Percentiles rank a stretch among this genome's conserved stretches.
Evolutionary conservation across 192 early-diverging fungal species (phyloP).

Genomic region (Coemansia sp.): DNA sequence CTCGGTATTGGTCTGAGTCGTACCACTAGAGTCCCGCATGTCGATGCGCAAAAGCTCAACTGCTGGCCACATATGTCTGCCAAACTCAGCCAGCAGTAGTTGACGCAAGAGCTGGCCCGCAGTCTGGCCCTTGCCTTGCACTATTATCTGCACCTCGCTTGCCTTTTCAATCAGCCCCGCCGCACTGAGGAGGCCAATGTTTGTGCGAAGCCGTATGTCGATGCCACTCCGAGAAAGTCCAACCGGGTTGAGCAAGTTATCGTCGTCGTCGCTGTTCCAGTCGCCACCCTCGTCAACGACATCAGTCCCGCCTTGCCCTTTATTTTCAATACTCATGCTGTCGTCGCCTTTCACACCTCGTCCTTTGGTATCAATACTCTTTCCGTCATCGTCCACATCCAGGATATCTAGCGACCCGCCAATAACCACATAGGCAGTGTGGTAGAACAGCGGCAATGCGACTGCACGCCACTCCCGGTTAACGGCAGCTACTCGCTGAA

Average conservation of each 20-base stretch:
- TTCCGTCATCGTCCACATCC: not conserved
- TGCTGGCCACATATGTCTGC: not conserved
- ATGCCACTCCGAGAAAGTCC: too few relatives aligned
- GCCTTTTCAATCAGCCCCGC: not conserved
- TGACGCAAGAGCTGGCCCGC: not conserved
- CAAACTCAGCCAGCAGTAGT: not conserved
- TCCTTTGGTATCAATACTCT: not conserved
- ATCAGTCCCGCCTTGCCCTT: too few relatives aligned
- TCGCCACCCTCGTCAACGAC: too few relatives aligned
- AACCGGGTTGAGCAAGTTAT: not conserved
- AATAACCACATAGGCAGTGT: not conserved
- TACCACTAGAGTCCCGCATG: not conserved
- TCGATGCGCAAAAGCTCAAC: not conserved
- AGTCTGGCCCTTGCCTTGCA: not conserved
- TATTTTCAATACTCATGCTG: too few relatives aligned
- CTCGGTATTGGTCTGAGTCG: not conserved
- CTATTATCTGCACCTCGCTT: not conserved
- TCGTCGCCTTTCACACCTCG: not conserved
- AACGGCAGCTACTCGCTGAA: not conserved
- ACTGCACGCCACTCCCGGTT: not conserved
- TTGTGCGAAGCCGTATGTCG: not conserved
- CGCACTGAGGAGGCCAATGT: not conserved
- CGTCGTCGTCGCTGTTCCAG: not conserved
- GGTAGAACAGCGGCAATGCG: not conserved
- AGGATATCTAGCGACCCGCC: too few relatives aligned